A percentile compares a stretch with the other conserved stretches of the same genome.
These are phyloP conservation scores for Saturnispora besseyi DNA, from an alignment of 805 yeast species.

Conservation along the genomic window DNA sequence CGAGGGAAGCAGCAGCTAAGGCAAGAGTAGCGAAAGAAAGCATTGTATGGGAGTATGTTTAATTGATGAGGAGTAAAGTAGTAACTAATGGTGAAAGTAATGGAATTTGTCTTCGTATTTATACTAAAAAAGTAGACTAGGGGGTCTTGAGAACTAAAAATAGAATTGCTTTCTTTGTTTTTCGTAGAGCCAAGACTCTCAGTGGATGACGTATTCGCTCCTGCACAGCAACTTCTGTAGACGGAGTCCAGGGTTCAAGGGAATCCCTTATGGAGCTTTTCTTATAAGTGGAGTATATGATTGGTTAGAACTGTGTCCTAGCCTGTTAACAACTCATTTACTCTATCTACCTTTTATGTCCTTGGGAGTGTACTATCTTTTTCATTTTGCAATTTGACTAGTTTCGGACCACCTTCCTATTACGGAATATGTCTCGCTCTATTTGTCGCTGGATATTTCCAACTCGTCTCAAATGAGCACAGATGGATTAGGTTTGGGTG, in stretches of 20 bases:
- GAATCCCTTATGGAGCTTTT: no score
- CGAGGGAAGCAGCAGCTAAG: constrained; percentile 9
- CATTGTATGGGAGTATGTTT: constrained; percentile 4
- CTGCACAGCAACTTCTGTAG: no score
- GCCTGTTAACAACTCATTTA: no score
- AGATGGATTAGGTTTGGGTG: neutral
- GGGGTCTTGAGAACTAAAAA: neutral
- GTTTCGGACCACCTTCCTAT: neutral
- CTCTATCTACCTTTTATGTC: no score
- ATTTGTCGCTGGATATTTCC: neutral
- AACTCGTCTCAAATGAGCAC: neutral
- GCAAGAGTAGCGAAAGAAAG: constrained; percentile 5
- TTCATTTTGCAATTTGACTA: no score
- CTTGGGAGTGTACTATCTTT: no score
- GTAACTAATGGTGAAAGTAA: neutral
- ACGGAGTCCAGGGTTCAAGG: no score
- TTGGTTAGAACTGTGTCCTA: no score
- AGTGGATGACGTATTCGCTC: no score
- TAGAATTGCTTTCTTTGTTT: neutral
- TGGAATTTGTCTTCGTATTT: no score
- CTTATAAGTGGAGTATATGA: no score
- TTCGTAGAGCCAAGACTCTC: no score
- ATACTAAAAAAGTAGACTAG: neutral
- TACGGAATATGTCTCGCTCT: neutral
- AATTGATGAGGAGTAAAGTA: neutral